These are phyloP conservation scores for Ogataea naganishii DNA, from an alignment of 805 yeast genomes.

Conservation along the genomic window DNA sequence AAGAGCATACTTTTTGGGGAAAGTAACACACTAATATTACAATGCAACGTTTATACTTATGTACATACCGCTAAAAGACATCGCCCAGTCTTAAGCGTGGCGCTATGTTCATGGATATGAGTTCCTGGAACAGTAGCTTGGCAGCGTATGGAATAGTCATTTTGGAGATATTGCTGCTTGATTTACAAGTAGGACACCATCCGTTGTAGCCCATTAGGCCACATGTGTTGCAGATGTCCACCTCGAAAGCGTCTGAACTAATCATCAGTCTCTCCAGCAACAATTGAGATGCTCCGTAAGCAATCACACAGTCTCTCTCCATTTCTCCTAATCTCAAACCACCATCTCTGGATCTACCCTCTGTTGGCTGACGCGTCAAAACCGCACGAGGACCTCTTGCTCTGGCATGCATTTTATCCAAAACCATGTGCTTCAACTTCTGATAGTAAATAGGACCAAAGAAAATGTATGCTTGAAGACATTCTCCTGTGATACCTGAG, in stretches of 20 bases:
- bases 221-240: conserved; percentile 87
- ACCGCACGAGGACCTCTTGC: conserved; percentile 99
- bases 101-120: conserved; percentile 97
- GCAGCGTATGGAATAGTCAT: conserved; percentile 99
- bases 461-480: conserved; percentile 94
- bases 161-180: conserved; percentile 74
- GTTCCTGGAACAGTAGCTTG: conserved; percentile 90
- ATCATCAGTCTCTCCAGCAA: conserved; percentile 91
- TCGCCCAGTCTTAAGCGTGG: conserved; percentile 88
- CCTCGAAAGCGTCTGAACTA: conserved; percentile 96
- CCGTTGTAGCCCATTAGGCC: conserved; percentile 96
- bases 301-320: conserved; percentile 99
- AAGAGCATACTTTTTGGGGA: no score
- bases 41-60: not conserved
- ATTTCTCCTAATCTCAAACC: conserved; percentile 97
- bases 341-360: conserved; percentile 98
- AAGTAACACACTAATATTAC: no score
- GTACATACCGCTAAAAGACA: conserved; percentile 47
- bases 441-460: conserved; percentile 98
- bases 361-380: conserved; percentile 95
- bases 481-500: conserved; percentile 96
- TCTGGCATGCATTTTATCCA: conserved; percentile 99
- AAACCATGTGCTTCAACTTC: conserved; percentile 96
- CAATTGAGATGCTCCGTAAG: conserved; percentile 96
- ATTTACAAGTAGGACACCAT: conserved; percentile 96